These are phyloP conservation scores for Metschnikowia shivogae DNA, from an alignment of 805 yeast genomes.

Conservation along the genomic window DNA sequence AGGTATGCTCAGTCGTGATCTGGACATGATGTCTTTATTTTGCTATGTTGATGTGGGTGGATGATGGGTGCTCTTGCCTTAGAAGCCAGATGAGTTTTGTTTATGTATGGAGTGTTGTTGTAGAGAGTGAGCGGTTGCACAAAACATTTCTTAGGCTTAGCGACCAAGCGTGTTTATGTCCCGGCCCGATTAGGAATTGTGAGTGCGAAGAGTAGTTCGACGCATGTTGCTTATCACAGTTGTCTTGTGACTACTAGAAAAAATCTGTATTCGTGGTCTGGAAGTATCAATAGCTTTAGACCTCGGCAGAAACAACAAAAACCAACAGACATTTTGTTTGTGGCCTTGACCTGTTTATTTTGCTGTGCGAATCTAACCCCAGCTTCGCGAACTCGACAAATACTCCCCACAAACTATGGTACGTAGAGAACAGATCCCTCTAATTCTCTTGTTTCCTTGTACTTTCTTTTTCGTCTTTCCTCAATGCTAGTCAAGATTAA, in stretches of 20 bases:
- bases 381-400: too few species aligned
- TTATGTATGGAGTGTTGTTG: neutral
- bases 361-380: too few species aligned
- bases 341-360: too few species aligned
- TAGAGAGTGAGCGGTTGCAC: constrained; percentile 5
- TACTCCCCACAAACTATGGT: too few species aligned
- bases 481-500: too few species aligned
- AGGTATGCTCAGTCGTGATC: constrained; percentile 23
- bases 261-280: too few species aligned
- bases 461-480: too few species aligned
- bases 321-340: too few species aligned
- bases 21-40: constrained; percentile 4
- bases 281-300: too few species aligned
- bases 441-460: too few species aligned
- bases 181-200: constrained; percentile 3
- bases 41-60: neutral
- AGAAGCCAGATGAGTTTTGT: neutral
- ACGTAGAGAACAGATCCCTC: too few species aligned
- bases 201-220: neutral
- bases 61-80: neutral
- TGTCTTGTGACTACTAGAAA: neutral
- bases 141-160: constrained; percentile 2
- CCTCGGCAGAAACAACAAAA: too few species aligned
- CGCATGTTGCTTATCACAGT: neutral
- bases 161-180: constrained; percentile 5